Conservation (phyloP, 345 rosid genomes). For the Populus ilicifolia region DNA sequence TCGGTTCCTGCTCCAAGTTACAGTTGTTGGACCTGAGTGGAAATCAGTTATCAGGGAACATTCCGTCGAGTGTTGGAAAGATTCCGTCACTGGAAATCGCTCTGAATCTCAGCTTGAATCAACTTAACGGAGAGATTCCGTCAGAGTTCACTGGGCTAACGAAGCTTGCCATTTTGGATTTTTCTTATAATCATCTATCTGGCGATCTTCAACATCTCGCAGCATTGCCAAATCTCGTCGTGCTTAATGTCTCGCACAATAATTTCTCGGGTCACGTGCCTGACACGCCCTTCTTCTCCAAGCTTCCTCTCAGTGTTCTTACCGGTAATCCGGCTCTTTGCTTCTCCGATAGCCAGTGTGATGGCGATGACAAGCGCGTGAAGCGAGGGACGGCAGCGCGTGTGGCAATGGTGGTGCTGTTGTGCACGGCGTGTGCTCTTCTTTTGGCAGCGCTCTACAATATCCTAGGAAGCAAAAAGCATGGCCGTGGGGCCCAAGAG, state of each 20-base stretch:
- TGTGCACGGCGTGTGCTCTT: constrained; percentile 57
- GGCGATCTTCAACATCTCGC: constrained; percentile 60
- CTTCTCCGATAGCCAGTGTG: constrained; percentile 47
- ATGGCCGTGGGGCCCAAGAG: constrained; percentile 31
- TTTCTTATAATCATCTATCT: constrained; percentile 64
- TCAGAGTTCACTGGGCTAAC: constrained; percentile 47
- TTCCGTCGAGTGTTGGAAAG: constrained; percentile 59
- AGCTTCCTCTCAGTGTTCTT: constrained; percentile 66
- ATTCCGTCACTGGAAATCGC: constrained; percentile 70
- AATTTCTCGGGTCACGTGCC: constrained; percentile 76
- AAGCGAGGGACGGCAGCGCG: constrained; percentile 36
- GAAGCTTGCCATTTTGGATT: constrained; percentile 64
- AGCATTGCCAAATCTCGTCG: constrained; percentile 70
- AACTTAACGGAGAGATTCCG: constrained; percentile 57
- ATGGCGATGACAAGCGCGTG: constrained; percentile 9
- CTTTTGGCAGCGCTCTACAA: constrained; percentile 71
- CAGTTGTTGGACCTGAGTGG: constrained; percentile 71
- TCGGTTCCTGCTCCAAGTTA: constrained; percentile 63
- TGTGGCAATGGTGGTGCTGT: constrained; percentile 56
- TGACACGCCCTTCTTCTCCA: constrained; percentile 69
- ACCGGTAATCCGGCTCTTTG: constrained; percentile 64
- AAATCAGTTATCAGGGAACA: constrained; percentile 54
- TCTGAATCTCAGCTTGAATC: constrained; percentile 77
- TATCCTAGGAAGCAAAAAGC: constrained; percentile 37
- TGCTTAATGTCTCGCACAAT: constrained; percentile 80